These are phyloP conservation scores for Neurospora sublineolata DNA, from an alignment of 495 filamentous ascomycete genomes.

Conservation along the genomic window DNA sequence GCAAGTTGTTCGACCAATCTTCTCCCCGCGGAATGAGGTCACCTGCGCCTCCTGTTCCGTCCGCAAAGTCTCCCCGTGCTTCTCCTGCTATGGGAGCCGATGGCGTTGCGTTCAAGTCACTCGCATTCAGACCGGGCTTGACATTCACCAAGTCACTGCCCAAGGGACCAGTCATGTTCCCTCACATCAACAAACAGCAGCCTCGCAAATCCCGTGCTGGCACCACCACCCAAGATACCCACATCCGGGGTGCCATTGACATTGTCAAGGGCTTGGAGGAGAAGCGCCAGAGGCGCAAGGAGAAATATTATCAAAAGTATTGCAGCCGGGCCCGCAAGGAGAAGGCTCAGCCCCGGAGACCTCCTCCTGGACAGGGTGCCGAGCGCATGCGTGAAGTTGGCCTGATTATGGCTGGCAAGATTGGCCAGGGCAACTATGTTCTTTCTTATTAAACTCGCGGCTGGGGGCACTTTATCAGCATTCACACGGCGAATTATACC, in stretches of 20 bases:
- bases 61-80: constrained; percentile 32
- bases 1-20: constrained; percentile 48
- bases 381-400: constrained; percentile 92
- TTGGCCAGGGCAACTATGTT: constrained; percentile 64
- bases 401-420: constrained; percentile 72
- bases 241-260: constrained; percentile 79
- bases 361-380: constrained; percentile 73
- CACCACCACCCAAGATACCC: constrained; percentile 27
- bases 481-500: constrained; percentile 11
- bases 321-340: constrained; percentile 45
- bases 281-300: constrained; percentile 80
- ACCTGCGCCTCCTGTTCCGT: constrained; percentile 37
- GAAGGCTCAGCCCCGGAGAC: constrained; percentile 32
- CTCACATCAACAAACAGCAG: constrained; percentile 26
- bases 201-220: constrained; percentile 15
- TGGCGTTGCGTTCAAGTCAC: constrained; percentile 40
- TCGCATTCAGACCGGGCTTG: constrained; percentile 51
- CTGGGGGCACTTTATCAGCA: constrained; percentile 20
- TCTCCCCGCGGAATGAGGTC: constrained; percentile 64
- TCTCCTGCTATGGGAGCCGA: constrained; percentile 28
- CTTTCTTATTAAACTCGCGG: constrained; percentile 53
- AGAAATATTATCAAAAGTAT: constrained; percentile 74
- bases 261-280: constrained; percentile 94
- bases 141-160: constrained; percentile 72
- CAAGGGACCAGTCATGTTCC: constrained; percentile 59